Evolutionary conservation across 331 rosid genomes (phyloP), one percentile per base, ranked within the genome.

Genomic region (Quercus phellos): DNA sequence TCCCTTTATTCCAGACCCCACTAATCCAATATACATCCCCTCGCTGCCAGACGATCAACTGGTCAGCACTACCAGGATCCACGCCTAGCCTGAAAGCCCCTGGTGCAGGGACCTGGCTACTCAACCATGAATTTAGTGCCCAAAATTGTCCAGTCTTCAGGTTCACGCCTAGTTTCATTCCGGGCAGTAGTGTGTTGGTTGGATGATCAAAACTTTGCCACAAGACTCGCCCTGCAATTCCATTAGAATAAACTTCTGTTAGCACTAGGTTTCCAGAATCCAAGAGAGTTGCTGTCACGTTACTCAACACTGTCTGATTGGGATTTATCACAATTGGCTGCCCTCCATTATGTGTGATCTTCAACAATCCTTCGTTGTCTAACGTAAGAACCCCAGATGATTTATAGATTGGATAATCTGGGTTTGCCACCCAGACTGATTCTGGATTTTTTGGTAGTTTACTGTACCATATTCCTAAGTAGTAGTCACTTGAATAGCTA

Each of bases 81-180:
- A 80, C 56, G 10, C 84, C 76, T 11, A 80, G 84, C 58, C 71
- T 80, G 66, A 74, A 74, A 22, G 76, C 79, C n/a, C 80, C 80
- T 0, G 80, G 73, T 30, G 61, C 59, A 10, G 79, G 84, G 43
- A 70, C 58, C 60, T 68, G 79, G 35, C 71, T 70, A 74, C 84
- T 80, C 7, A 74, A 4, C 84, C 84, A 80, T 27, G 84, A 80
- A 16, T 38, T 68, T 29, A 80, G 61, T 21, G 72, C 70, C 84
- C 42, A 74, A 21, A 61, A 68, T 51, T 68, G 51, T 42, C 84
- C 75, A 4, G 55, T 74, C 34, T 30, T 58, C 10, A 59, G 5
- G 50, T 80, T 74, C 73, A 18, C 14, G 9, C 83, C 83, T 27
- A 80, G 27, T 68, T 68, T 80, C 79, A 80, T 80, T 68, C 75